Evolutionary conservation across 139 green algal genomes (phyloP).

Genomic region (Closterium sp.): DNA sequence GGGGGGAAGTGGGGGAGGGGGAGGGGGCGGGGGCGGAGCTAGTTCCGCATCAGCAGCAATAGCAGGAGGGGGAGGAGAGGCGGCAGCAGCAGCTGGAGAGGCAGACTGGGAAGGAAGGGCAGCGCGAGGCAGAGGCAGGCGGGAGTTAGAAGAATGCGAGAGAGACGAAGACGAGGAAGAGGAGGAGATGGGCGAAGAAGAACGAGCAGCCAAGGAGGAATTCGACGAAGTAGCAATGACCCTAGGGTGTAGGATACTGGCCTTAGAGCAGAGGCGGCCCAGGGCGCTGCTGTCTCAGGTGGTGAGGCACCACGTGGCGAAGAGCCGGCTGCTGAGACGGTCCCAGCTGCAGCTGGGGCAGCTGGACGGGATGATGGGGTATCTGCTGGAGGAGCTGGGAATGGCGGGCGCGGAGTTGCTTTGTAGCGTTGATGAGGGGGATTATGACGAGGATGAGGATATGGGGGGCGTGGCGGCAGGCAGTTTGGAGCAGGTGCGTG

Average conservation of each 20-base stretch:
- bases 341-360: background rate
- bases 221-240: conserved; percentile 6
- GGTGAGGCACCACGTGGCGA: background rate
- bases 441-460: background rate
- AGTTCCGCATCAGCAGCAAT: background rate
- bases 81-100: background rate
- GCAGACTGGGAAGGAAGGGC: background rate
- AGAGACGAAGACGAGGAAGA: background rate
- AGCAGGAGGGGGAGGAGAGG: background rate
- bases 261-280: background rate
- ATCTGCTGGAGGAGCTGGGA: background rate
- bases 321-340: background rate
- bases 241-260: background rate
- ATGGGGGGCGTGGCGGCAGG: background rate
- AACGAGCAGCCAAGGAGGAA: conserved; percentile 1
- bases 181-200: background rate
- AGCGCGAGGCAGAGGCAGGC: background rate
- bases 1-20: background rate
- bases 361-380: background rate
- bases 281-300: background rate
- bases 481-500: background rate
- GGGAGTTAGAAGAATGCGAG: background rate
- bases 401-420: background rate
- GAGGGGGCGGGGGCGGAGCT: background rate
- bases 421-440: background rate